A percentile compares a stretch with the other conserved stretches of the same genome.
phyloP scores from a whole-genome alignment of 1,284 basidiomycete species.

The Spongispora temasekensis region DNA sequence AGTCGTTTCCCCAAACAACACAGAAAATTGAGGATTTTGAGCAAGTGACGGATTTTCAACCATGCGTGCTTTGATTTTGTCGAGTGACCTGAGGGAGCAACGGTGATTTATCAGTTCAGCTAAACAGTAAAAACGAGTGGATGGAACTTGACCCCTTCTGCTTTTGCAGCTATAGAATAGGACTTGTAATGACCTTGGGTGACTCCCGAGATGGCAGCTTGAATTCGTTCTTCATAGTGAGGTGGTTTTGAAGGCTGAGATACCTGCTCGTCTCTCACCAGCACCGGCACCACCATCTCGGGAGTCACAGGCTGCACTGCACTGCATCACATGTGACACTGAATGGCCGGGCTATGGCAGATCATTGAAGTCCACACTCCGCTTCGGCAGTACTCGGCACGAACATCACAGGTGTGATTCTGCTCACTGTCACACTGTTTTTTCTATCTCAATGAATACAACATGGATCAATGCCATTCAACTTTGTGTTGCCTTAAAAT shows the following conservation, averaged over 20 bases:
- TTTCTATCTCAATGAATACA: not conserved
- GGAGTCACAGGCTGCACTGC: too few relatives aligned
- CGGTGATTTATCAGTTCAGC: too few relatives aligned
- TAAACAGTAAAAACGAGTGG: too few relatives aligned
- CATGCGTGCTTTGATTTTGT: too few relatives aligned
- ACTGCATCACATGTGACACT: too few relatives aligned
- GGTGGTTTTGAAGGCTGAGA: not conserved
- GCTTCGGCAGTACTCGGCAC: not conserved
- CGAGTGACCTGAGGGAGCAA: too few relatives aligned
- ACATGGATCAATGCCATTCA: too few relatives aligned
- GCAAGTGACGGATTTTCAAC: not conserved
- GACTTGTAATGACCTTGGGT: too few relatives aligned
- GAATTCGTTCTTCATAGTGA: not conserved
- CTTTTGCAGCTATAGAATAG: too few relatives aligned
- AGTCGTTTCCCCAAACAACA: not conserved
- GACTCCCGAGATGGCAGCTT: not conserved
- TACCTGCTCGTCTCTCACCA: not conserved
- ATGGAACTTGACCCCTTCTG: too few relatives aligned
- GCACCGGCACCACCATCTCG: too few relatives aligned
- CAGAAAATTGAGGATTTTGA: not conserved
- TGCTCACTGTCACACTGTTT: not conserved
- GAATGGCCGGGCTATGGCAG: not conserved
- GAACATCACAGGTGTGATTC: not conserved
- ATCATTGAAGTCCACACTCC: not conserved
- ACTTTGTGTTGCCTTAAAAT: too few relatives aligned